Evolutionary conservation across 768 basidiomycete species (phyloP).

Genomic region (Epithele typhae): DNA sequence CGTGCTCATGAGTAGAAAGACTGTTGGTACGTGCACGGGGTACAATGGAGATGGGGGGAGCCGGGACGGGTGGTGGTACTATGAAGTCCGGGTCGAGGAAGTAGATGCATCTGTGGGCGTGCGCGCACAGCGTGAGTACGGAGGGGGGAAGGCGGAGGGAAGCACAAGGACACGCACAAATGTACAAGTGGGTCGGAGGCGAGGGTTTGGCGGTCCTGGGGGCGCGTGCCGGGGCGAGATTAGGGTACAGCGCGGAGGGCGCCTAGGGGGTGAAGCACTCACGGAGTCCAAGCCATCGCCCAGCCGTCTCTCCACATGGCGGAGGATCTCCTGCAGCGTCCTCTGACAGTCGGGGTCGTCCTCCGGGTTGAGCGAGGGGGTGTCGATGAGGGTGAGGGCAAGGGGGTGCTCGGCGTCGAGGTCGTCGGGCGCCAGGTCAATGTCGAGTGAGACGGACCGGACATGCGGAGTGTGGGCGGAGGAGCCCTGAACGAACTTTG

Average conservation of each 20-base stretch:
- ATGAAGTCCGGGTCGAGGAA: slow-evolving; percentile 84
- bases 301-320: slow-evolving; percentile 69
- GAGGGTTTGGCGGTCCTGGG: slow-evolving; percentile 68
- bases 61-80: slow-evolving; percentile 63
- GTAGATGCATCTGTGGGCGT: slow-evolving; percentile 67
- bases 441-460: slow-evolving; percentile 66
- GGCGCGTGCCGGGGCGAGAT: slow-evolving; percentile 13
- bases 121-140: too few relatives aligned
- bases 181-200: slow-evolving; percentile 77
- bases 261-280: slow-evolving; percentile 42
- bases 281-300: slow-evolving; percentile 75
- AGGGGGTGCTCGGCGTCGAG: slow-evolving; percentile 43
- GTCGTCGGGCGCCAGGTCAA: slow-evolving; percentile 54
- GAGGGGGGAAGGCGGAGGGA: slow-evolving; percentile 4
- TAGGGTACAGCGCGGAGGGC: too few relatives aligned
- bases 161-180: slow-evolving; percentile 45
- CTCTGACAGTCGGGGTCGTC: slow-evolving; percentile 65
- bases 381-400: slow-evolving; percentile 73
- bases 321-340: slow-evolving; percentile 59
- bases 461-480: slow-evolving; percentile 69
- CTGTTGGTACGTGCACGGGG: slow-evolving; percentile 66
- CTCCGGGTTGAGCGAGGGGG: slow-evolving; percentile 72
- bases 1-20: slow-evolving; percentile 67
- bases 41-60: slow-evolving; percentile 62
- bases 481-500: slow-evolving; percentile 77